Base-by-base conservation (phyloP, 1,284 basidiomycete species). In the Malassezia vespertilionis region DNA sequence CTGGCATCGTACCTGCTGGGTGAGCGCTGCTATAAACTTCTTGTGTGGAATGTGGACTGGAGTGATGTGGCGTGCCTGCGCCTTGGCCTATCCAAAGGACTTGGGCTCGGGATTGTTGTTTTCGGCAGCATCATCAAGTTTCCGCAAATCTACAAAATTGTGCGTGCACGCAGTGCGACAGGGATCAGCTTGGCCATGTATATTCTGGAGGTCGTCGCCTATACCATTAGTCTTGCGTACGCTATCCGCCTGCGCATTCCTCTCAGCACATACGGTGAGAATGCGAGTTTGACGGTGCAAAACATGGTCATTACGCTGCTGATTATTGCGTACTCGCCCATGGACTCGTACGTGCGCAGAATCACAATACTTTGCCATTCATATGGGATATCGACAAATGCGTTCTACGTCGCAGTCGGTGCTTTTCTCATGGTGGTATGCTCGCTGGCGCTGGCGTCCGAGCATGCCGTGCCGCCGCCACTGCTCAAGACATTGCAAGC, bases 91-190 rank as follows among this genome's bases (percentile, higher is more conserved):
- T 95, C 89, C 2, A 97, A 96, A 68, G 86, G 81, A 0, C 75
- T 97, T 7, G 91, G 91, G 0, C 74, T 96, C 22, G 90, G 84
- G 0, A 90, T 97, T 54, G 88, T 96, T 32, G 75, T 86, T 1
- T 91, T 89, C 40, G 89, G 90, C 2, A 82, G 83, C 21, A 86
- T 96, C 53, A 86, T 96, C 81, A 96, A 96, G 74, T 78, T 96
- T 11, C 91, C 91, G 3, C 91, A 96, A 69, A 78, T 78, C 44
- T 60, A 75, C 61, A 77, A 76, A 66, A 76, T 79, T 45, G 58
- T 76, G 6, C 60, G 62, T 14, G 63, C 81, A 4, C 75, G 76
- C 14, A 88, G 85, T 6, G 87, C 88, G 0, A 76, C 82, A 28
- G 89, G 89, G 3, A 78, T 96, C 32, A 87, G 72, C 72, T 83